Evolutionary conservation across 176 grass and related monocot species (phyloP).

Genomic region (Zizania latifolia): DNA sequence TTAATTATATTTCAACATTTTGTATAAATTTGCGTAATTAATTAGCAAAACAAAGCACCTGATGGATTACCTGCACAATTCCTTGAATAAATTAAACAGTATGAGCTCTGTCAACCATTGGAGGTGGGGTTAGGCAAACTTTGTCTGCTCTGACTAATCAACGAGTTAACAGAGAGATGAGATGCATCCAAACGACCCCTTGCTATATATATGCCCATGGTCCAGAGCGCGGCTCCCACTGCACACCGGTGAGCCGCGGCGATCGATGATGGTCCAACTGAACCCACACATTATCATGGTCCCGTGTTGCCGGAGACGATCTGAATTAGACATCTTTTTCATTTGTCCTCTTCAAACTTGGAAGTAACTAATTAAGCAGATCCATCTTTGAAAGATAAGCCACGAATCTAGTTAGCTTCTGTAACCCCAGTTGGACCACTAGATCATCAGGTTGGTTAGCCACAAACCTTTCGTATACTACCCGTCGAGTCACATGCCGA

Average conservation of each 20-base stretch:
- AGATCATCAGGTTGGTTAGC: conserved; percentile 9
- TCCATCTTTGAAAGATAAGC: conserved; percentile 28
- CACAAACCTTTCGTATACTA: neutral
- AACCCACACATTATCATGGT: conserved; percentile 23
- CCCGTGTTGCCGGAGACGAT: conserved; percentile 28
- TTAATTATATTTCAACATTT: neutral
- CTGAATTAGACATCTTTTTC: conserved; percentile 13
- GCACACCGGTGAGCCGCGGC: conserved; percentile 5
- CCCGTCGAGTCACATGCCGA: conserved; percentile 27
- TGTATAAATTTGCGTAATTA: neutral
- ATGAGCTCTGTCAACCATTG: neutral
- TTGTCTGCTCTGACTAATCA: neutral
- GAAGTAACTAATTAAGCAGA: conserved; percentile 35
- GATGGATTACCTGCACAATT: neutral
- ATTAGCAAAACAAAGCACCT: neutral
- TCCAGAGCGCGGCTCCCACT: conserved; percentile 3
- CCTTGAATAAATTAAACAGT: neutral
- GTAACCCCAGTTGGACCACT: conserved; percentile 27
- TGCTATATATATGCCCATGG: neutral
- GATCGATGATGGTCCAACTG: too few relatives aligned
- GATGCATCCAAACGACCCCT: neutral
- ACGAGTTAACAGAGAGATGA: neutral
- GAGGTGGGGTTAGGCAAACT: neutral
- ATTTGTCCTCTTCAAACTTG: conserved; percentile 39
- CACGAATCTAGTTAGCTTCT: conserved; percentile 26